Base-by-base conservation (phyloP, 345 rosid genomes). In the Trapa bicornis region DNA sequence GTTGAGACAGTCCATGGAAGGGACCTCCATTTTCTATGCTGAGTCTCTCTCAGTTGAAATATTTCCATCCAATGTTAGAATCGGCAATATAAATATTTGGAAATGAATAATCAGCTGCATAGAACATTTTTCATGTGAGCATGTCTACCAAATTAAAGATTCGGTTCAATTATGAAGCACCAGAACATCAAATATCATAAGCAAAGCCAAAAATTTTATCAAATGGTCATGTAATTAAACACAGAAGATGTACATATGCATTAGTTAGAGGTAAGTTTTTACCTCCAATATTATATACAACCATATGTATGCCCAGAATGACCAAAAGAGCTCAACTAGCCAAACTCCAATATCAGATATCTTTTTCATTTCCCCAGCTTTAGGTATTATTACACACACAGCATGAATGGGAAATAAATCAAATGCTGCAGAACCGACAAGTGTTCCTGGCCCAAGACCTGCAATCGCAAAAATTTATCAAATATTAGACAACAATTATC, bases 401-500 rank as follows among this genome's bases (percentile, higher is more conserved):
- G 98, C 97, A 65, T 88, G 97, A 73, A 89, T 93, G 17, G 98
- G 98, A 64, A 89, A 89, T 73, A 93, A 94, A 78, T 93, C 98
- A 70, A 93, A 93, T 47, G 98, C 98, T 70, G 98, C 98, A 9
- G 98, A 93, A 70, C 98, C 98, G 74, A 89, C 94, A 67, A 93
- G 98, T 12, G 98, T 93, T 82, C 88, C 98, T 64, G 98, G 98
- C 71, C 98, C 97, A 80, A 93, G 77, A 73, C 97, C 96, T 89
- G 69, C 32, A 65, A 38, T 74, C 12, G 39, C 47, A 70, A 71
- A 29, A 9, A 36, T 64, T 36, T 66, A 15, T 58, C 35, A 57
- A 56, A 36, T 64, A 37, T 29, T 70, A 37, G 72, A 68, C 43
- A 67, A 37, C 4, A 0, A 3, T 15, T 13, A 52, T 35, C 13